A percentile compares a stretch with the other conserved stretches of the same genome.
Conservation (phyloP, 495 filamentous ascomycete genomes). For the Penicillium riverlandense region DNA sequence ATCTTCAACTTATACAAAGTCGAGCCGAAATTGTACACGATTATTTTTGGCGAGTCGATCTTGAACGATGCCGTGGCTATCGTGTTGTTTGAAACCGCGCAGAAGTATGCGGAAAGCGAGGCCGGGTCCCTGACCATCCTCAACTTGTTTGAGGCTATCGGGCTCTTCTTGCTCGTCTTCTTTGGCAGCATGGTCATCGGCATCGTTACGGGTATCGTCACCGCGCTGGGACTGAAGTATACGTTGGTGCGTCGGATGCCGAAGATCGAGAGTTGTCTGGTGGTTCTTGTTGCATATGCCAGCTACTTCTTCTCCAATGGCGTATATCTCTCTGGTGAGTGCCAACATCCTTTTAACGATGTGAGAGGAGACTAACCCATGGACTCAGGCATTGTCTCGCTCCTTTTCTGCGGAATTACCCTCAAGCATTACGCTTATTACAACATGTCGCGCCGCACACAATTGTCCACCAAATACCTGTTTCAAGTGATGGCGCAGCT, state of each 20-base stretch:
- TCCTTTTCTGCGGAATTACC: slow-evolving; percentile 96
- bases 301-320: slow-evolving; percentile 97
- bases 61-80: slow-evolving; percentile 97
- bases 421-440: slow-evolving; percentile 99
- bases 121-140: slow-evolving; percentile 58
- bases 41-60: slow-evolving; percentile 98
- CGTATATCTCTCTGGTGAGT: slow-evolving; percentile 84
- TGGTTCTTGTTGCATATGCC: slow-evolving; percentile 89
- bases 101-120: slow-evolving; percentile 66
- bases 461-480: slow-evolving; percentile 95
- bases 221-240: slow-evolving; percentile 84
- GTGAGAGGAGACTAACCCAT: neutral
- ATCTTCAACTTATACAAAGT: slow-evolving; percentile 99
- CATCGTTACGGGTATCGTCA: slow-evolving; percentile 74
- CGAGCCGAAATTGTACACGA: slow-evolving; percentile 93
- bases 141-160: slow-evolving; percentile 82
- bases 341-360: neutral
- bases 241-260: slow-evolving; percentile 87
- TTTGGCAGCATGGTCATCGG: slow-evolving; percentile 90
- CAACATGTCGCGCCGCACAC: slow-evolving; percentile 97
- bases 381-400: slow-evolving; percentile 78
- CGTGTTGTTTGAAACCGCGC: slow-evolving; percentile 95
- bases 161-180: slow-evolving; percentile 92
- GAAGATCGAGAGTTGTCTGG: slow-evolving; percentile 92
- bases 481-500: slow-evolving; percentile 93